phyloP scores from a whole-genome alignment of 108 stramenopile genomes.

The Pseudonitzschia delicatissima region DNA sequence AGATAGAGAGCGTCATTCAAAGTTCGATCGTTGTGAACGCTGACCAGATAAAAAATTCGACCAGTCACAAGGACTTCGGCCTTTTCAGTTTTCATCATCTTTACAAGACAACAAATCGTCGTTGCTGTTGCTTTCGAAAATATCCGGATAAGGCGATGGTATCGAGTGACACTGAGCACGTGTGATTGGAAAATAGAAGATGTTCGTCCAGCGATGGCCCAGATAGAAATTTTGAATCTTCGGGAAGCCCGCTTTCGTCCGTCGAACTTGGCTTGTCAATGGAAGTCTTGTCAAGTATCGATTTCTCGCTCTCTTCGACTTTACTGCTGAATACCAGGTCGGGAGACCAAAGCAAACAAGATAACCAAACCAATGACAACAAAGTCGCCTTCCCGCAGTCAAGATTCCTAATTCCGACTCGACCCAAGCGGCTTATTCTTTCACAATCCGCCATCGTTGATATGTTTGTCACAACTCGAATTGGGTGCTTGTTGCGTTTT shows the following conservation, averaged over 20 bases:
- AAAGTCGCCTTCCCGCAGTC: background rate
- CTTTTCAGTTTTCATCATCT: conserved; percentile 12
- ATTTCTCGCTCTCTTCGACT: background rate
- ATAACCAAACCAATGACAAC: background rate
- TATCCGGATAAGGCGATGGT: background rate
- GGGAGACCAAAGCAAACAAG: background rate
- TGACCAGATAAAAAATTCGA: conserved; percentile 72
- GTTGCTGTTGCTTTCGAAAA: background rate
- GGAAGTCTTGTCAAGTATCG: background rate
- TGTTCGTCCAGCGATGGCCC: background rate
- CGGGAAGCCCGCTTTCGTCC: background rate
- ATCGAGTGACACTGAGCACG: background rate
- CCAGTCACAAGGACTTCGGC: no score
- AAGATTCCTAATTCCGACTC: background rate
- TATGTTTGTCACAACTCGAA: background rate
- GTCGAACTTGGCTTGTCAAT: background rate
- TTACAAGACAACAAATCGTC: background rate
- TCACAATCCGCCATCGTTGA: background rate
- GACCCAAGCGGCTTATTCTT: background rate
- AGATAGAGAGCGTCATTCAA: conserved; percentile 61
- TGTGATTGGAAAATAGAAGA: background rate
- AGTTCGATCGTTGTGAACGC: conserved; percentile 79
- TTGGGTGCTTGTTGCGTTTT: no score
- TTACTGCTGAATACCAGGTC: background rate
- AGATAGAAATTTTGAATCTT: background rate